These are phyloP conservation scores for Phytophthora brassicae DNA, from an alignment of 352 stramenopile genomes.

Conservation along the genomic window DNA sequence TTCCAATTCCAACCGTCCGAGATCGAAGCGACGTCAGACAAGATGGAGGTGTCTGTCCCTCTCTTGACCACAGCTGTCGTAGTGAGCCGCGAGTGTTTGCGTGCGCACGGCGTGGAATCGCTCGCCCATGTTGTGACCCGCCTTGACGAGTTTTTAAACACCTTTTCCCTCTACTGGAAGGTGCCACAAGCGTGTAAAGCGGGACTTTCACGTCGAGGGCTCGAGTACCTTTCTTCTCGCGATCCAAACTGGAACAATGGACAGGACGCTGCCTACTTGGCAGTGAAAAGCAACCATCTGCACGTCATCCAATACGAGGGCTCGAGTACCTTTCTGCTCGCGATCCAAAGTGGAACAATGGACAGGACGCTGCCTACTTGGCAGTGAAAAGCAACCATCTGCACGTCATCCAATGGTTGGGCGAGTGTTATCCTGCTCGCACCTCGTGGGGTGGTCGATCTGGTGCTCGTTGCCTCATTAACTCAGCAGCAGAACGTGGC, in stretches of 20 bases:
- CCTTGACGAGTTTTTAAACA: slow-evolving; percentile 12
- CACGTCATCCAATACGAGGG: slow-evolving; percentile 19
- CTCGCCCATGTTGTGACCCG: slow-evolving; percentile 10
- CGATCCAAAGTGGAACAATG: slow-evolving; percentile 14
- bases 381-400: slow-evolving; percentile 16
- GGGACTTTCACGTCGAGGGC: slow-evolving; percentile 7
- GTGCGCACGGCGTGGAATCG: slow-evolving; percentile 10
- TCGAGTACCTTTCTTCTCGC: slow-evolving; percentile 13
- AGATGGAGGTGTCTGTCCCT: not conserved
- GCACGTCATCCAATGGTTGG: slow-evolving; percentile 24
- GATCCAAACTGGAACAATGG: slow-evolving; percentile 16
- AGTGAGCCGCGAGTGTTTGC: slow-evolving; percentile 13
- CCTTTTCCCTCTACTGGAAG: slow-evolving; percentile 16
- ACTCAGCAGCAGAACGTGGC: slow-evolving; percentile 7
- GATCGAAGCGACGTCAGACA: not conserved
- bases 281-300: slow-evolving; percentile 14
- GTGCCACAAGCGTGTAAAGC: slow-evolving; percentile 7
- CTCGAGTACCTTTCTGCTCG: slow-evolving; percentile 15
- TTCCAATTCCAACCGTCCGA: not conserved
- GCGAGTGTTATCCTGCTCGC: slow-evolving; percentile 15
- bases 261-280: slow-evolving; percentile 7
- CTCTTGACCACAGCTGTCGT: slow-evolving; percentile 8
- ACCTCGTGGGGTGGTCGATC: slow-evolving; percentile 15
- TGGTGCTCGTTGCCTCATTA: slow-evolving; percentile 12
- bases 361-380: slow-evolving; percentile 6